Percentiles rank a stretch among this genome's conserved stretches.
Evolutionary conservation across 2,329 filamentous ascomycete genomes (phyloP).

Genomic region (Balansia obtecta): DNA sequence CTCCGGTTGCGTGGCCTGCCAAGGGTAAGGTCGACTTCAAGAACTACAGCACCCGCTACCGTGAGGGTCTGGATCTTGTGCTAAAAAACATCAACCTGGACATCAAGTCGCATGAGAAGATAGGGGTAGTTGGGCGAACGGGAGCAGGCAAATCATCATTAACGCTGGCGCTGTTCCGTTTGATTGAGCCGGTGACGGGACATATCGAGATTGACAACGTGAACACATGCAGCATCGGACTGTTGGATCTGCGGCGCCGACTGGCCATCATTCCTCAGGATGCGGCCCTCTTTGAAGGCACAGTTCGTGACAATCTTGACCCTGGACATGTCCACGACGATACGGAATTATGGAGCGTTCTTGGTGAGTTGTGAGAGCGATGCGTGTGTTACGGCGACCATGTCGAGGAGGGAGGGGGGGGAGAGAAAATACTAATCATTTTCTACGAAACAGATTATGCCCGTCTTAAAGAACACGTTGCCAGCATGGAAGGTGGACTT

Average conservation of each 20-base stretch:
- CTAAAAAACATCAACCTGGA: conserved; percentile 84
- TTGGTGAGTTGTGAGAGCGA: conserved; percentile 48
- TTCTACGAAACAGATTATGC: conserved; percentile 57
- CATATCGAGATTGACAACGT: conserved; percentile 81
- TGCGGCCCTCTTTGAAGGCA: conserved; percentile 88
- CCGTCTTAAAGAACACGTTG: conserved; percentile 79
- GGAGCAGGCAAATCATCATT: conserved; percentile 93
- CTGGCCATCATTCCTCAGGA: conserved; percentile 97
- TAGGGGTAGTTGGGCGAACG: conserved; percentile 91
- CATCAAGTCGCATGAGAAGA: conserved; percentile 95
- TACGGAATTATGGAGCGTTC: conserved; percentile 90
- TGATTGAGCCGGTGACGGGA: conserved; percentile 78
- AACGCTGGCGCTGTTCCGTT: conserved; percentile 84
- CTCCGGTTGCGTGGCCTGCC: conserved; percentile 82
- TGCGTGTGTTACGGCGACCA: neutral
- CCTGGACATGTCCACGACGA: conserved; percentile 92
- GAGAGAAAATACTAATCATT: neutral
- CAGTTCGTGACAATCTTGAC: conserved; percentile 87
- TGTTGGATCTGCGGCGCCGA: conserved; percentile 77
- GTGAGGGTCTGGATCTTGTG: conserved; percentile 78
- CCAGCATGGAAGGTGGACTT: conserved; percentile 75
- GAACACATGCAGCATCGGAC: conserved; percentile 80
- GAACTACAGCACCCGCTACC: conserved; percentile 89
- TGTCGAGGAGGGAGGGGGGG: no score
- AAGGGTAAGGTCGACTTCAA: conserved; percentile 81